phyloP scores from a whole-genome alignment of 1,284 basidiomycete genomes.

The Bjerkandera adusta region DNA sequence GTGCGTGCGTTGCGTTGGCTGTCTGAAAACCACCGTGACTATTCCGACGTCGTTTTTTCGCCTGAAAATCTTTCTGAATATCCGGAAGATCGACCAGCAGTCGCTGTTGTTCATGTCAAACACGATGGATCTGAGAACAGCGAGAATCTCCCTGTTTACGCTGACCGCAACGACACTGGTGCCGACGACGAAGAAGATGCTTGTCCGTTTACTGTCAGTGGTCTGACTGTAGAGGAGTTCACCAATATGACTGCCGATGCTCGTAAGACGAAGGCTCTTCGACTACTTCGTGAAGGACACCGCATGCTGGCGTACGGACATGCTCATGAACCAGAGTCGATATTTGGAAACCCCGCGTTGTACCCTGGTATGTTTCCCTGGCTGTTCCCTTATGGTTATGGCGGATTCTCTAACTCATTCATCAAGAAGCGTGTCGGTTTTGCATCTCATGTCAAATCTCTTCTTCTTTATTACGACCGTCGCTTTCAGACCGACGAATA shows the following conservation, averaged over 20 bases:
- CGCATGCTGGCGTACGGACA: constrained; percentile 21
- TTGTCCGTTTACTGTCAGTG: neutral
- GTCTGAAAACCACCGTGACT: constrained; percentile 29
- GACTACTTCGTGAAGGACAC: neutral
- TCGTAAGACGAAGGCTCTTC: neutral
- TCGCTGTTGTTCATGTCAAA: too few species aligned
- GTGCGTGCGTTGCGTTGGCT: constrained; percentile 33
- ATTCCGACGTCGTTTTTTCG: constrained; percentile 25
- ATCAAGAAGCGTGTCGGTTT: too few species aligned
- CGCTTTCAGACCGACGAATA: neutral
- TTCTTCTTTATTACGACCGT: neutral
- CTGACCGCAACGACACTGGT: constrained; percentile 13
- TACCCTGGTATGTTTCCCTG: constrained; percentile 36
- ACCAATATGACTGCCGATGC: neutral
- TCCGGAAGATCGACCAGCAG: constrained; percentile 16
- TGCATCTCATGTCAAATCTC: neutral
- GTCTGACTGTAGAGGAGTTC: neutral
- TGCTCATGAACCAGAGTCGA: constrained; percentile 19
- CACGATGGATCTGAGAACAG: too few species aligned
- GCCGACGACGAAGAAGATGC: constrained; percentile 4
- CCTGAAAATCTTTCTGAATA: constrained; percentile 25
- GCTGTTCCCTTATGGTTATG: constrained; percentile 37
- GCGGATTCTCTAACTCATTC: constrained; percentile 6
- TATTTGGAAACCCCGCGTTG: constrained; percentile 30
- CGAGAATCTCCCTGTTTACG: constrained; percentile 17